Evolutionary conservation across 495 filamentous ascomycete genomes (phyloP), one percentile per base, ranked within the genome.

Genomic region (Penicillium maclennaniae): DNA sequence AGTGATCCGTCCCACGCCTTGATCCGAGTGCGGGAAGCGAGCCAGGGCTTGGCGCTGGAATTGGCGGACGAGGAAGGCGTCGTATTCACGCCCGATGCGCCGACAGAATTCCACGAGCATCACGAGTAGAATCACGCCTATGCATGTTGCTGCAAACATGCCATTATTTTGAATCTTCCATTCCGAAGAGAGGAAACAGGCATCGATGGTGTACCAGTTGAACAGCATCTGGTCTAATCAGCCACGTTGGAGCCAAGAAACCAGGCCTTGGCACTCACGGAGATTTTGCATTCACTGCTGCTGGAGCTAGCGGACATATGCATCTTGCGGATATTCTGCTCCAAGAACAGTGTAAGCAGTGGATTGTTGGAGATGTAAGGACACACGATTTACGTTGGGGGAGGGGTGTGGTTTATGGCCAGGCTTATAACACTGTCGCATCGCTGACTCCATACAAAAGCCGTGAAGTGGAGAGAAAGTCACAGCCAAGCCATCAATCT

Each of bases 131-230:
- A 84, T 70, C 20, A 86, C 79, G 38, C 84, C 84, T 56, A 89
- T 84, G 60, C 86, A 88, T 23, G 80, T 79, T 4, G 78, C 83
- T 23, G 81, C 83, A 49, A 89, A 87, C 63, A 78, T 80, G 52
- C 73, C 80, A 4, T 58, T 57, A 8, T 79, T 82, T 6, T 69
- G 79, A 54, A 87, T 73, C 48, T 83, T 81, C 85, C 85, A 89
- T 20, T 71, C 67, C 1, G 65, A 55, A 1, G 83, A 74, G 42
- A 89, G 70, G 63, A 89, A 88, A 69, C 84, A 89, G 0, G 81
- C 63, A 65, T 87, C 78, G 47, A 85, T 68, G 0, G 79, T 83
- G 49, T 85, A 67, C 81, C 84, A 88, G 61, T 89, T 87, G 81
- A 84, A 87, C 7, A 87, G 66, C 85, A 88, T 89, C 79, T 80